Evolutionary conservation across 2,329 filamentous ascomycete genomes (phyloP), one percentile per base, ranked within the genome.

Genomic region (Trichoderma pleuroti): DNA sequence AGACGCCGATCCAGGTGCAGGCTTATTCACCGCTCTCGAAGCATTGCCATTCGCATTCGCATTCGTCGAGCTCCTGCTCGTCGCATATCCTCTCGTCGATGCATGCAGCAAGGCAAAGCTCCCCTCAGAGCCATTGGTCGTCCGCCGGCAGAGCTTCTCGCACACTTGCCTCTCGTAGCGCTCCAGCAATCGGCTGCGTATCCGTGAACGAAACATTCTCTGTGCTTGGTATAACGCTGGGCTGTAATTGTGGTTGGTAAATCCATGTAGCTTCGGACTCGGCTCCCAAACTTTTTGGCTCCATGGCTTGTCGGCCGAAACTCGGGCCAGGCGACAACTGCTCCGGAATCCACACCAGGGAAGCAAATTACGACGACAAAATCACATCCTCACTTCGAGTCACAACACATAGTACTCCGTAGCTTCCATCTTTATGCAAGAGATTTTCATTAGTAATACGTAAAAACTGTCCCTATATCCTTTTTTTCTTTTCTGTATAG

Each of bases 151-250:
- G 14, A 46, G 34, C 46, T 36, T 49, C 12, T 21, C 26, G 30
- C 62, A 54, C 32, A 65, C 10, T 30, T 42, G 64, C 8, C 64
- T 18, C 16, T 59, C 64, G 28, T 36, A 68, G 6, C 30, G 39
- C 46, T 68, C n/a, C 2, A 61, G 21, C 8, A 49, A 10, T 16
- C 54, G 66, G 21, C 39, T 60, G 39, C 42, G 59, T 64, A 59
- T 65, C 28, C 60, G 36, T 49, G 68, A 36, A 49, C 68, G 60
- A 70, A 70, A 64, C 68, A 70, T 70, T 49, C 16, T 30, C 5
- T 14, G 46, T 24, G n/a, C n/a, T 59, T 26, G 12, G n/a, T 21
- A 1, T n/a, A 1, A 52, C 2, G n/a, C 5, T 34, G 18, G 0
- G 18, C 9, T 16, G 30, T 32, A 59, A 24, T 34, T 10, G 65